A percentile compares a stretch with the other conserved stretches of the same genome.
Evolutionary conservation across 768 basidiomycete species (phyloP).

Genomic region (Tremella fuciformis): DNA sequence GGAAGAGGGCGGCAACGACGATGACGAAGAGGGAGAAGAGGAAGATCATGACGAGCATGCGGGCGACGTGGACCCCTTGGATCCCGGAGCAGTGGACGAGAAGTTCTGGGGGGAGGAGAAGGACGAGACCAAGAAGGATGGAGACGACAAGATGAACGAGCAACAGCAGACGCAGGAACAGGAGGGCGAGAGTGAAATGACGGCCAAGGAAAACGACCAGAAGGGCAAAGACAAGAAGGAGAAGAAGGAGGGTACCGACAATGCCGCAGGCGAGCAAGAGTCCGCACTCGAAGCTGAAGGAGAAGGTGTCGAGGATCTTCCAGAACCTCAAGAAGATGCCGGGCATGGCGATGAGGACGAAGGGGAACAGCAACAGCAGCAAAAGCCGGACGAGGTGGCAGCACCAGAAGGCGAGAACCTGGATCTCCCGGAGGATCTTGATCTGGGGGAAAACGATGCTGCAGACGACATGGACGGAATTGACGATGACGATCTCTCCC

Average conservation of each 20-base stretch:
- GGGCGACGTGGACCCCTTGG: constrained; percentile 74
- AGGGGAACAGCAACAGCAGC: constrained; percentile 52
- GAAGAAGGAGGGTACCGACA: constrained; percentile 38
- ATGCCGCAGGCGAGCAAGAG: constrained; percentile 22
- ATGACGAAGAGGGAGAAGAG: constrained; percentile 55
- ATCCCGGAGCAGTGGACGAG: constrained; percentile 84
- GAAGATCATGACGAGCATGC: constrained; percentile 76
- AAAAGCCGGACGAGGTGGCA: constrained; percentile 59
- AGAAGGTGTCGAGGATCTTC: constrained; percentile 31
- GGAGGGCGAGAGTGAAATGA: constrained; percentile 66
- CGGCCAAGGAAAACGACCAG: constrained; percentile 69
- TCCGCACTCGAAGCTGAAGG: constrained; percentile 32
- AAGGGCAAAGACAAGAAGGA: constrained; percentile 51
- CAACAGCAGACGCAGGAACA: constrained; percentile 59
- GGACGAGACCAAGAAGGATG: constrained; percentile 56
- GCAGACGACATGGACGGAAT: constrained; percentile 33
- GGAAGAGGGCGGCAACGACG: constrained; percentile 57
- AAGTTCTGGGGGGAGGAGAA: constrained; percentile 92
- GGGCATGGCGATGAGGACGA: constrained; percentile 42
- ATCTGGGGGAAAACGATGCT: constrained; percentile 38
- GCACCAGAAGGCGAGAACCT: constrained; percentile 76
- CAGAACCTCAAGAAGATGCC: constrained; percentile 52
- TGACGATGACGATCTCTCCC: constrained; percentile 45
- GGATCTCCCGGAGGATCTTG: constrained; percentile 71
- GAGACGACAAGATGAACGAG: constrained; percentile 56